Base-by-base conservation (phyloP, 192 early-diverging fungal genomes). In the Coemansia sp. region DNA sequence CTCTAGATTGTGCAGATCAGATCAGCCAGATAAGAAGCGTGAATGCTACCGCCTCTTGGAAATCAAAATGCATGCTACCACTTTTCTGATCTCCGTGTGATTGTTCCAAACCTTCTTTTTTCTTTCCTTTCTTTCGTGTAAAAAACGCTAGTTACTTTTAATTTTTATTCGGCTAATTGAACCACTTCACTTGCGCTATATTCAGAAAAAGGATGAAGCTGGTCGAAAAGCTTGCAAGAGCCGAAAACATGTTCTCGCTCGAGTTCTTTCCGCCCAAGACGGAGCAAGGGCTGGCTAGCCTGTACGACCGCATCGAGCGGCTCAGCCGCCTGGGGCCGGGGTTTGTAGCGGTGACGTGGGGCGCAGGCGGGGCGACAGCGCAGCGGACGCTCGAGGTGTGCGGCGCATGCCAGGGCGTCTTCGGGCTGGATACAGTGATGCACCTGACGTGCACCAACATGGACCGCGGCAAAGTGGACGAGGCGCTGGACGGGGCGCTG, bases 261-360 rank as follows among this genome's bases (percentile, higher is more conserved):
- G 98, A 99, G 84, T 99, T 92, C 84, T 99, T 98, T 68, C 96
- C 98, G 36, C 98, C 98, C 51, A 99, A 96, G 81, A 99, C 98
- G n/a, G 88, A 91, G 53, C 86, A 89, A 83, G 96, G 94, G 34
- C 85, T 97, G 51, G 85, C 85, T 26, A 97, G 97, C 81, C 82
- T 99, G 44, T 95, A 93, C 71, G 96, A 98, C 70, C 92, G 97
- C 33, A 93, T 99, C 84, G 94, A 96, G 72, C 87, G 95, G 64
- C 96, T 97, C 95, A 86, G 94, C 58, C 71, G 78, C n/a, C 86
- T 94, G 18, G 91, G 91, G 5, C 97, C 97, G 3, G 90, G 94
- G 67, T 99, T 99, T 75, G 89, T 95, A 30, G 96, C 96, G 48
- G 93, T 99, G 62, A 99, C 97, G 8, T 99, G 97, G 97, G 92